phyloP scores from a whole-genome alignment of 192 early-diverging fungal species.

The Mortierella claussenii region DNA sequence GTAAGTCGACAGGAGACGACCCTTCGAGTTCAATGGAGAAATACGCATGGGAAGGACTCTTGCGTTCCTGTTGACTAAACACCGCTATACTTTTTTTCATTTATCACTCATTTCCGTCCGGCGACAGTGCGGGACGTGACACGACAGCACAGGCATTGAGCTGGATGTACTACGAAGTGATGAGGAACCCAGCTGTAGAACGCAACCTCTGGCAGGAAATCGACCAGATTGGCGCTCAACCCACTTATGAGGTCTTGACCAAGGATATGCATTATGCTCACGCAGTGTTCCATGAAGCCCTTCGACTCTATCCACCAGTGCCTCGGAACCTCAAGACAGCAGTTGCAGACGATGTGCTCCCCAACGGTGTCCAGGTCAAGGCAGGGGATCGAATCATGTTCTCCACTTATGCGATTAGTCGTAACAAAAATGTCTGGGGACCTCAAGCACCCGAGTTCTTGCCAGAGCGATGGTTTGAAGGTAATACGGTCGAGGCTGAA shows the following conservation, averaged over 20 bases:
- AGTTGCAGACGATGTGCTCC: constrained; percentile 66
- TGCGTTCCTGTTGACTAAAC: too few species aligned
- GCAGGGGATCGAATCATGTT: constrained; percentile 62
- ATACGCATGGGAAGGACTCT: too few species aligned
- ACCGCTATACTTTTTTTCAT: too few species aligned
- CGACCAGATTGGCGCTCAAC: background rate
- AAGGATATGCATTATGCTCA: constrained; percentile 62
- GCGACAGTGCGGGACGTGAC: constrained; percentile 61
- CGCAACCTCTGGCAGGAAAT: constrained; percentile 51
- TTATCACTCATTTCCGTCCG: too few species aligned
- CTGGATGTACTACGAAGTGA: constrained; percentile 64
- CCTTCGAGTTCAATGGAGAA: too few species aligned
- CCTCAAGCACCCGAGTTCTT: constrained; percentile 66
- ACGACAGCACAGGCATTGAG: constrained; percentile 65
- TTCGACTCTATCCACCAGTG: constrained; percentile 75
- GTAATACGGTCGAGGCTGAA: constrained; percentile 12
- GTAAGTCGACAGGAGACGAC: too few species aligned
- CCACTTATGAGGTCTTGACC: constrained; percentile 41
- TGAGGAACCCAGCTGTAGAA: constrained; percentile 50
- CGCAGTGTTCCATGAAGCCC: constrained; percentile 67
- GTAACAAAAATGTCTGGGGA: constrained; percentile 67
- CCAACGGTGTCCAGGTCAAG: constrained; percentile 65
- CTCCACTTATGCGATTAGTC: constrained; percentile 63
- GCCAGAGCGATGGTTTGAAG: constrained; percentile 70
- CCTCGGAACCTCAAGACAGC: constrained; percentile 67